phyloP scores from a whole-genome alignment of 2,329 filamentous ascomycete genomes.

The Fusarium sp. region DNA sequence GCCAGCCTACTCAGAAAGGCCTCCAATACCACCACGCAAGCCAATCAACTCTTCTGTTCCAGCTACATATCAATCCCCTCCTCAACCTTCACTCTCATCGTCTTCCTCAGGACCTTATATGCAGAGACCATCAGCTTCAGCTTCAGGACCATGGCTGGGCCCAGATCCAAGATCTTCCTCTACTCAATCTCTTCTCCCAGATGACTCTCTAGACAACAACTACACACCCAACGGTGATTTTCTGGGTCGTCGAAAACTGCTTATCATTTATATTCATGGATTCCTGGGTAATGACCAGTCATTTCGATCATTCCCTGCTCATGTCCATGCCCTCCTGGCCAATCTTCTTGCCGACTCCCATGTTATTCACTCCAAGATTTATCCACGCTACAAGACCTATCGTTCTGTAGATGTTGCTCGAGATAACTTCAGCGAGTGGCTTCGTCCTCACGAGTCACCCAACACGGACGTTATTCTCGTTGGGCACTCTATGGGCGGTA shows the following conservation, averaged over 20 bases:
- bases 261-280: constrained; percentile 88
- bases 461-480: constrained; percentile 84
- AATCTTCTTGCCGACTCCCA: constrained; percentile 76
- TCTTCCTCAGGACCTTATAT: constrained; percentile 11
- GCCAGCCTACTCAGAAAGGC: constrained; percentile 31
- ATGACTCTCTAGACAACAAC: constrained; percentile 15
- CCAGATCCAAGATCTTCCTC: constrained; percentile 63
- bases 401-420: constrained; percentile 77
- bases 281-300: constrained; percentile 91
- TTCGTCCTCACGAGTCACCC: constrained; percentile 78
- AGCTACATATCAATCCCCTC: constrained; percentile 9
- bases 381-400: constrained; percentile 82
- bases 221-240: constrained; percentile 12
- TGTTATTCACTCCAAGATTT: constrained; percentile 86
- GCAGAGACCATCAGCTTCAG: background rate
- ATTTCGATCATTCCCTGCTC: constrained; percentile 87
- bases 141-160: constrained; percentile 35
- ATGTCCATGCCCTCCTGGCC: constrained; percentile 81
- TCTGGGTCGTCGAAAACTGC: constrained; percentile 64
- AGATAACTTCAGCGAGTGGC: constrained; percentile 86
- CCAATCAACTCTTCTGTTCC: constrained; percentile 19
- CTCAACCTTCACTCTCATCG: background rate
- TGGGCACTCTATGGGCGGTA: constrained; percentile 90
- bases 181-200: constrained; percentile 56
- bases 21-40: constrained; percentile 31